Percentiles rank a stretch among this genome's conserved stretches.
Evolutionary conservation across 352 stramenopile genomes (phyloP).

Genomic region (Pythium folliculosum): DNA sequence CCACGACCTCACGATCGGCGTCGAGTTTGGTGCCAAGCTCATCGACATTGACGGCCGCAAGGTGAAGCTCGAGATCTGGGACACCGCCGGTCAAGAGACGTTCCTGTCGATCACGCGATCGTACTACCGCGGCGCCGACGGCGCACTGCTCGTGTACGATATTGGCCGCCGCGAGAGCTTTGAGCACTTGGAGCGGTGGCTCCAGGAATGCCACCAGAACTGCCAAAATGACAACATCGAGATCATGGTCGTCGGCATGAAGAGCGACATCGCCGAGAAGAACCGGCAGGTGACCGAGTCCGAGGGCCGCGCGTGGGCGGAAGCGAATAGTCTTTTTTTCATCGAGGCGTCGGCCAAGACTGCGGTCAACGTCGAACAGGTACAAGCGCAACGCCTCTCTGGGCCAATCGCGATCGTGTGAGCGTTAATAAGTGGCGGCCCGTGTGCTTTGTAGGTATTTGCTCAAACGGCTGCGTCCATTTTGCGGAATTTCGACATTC

Average conservation of each 20-base stretch:
- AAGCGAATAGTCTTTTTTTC: conserved; percentile 70
- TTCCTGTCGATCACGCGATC: conserved; percentile 89
- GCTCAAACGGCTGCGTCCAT: conserved; percentile 72
- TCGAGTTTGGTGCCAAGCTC: conserved; percentile 90
- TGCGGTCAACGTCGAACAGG: conserved; percentile 78
- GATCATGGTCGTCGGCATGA: conserved; percentile 89
- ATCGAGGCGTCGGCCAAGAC: conserved; percentile 87
- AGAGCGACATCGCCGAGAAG: conserved; percentile 62
- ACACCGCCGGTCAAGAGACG: conserved; percentile 89
- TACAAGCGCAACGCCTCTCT: conserved; percentile 16
- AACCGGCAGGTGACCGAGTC: conserved; percentile 67
- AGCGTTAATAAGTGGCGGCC: no score
- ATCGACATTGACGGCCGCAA: conserved; percentile 80
- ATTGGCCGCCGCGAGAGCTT: conserved; percentile 77
- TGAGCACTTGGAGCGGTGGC: conserved; percentile 70
- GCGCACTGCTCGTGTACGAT: conserved; percentile 89
- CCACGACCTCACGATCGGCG: conserved; percentile 91
- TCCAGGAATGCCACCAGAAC: conserved; percentile 86
- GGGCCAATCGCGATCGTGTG: neutral
- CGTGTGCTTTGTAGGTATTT: conserved; percentile 45
- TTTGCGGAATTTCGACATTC: conserved; percentile 73
- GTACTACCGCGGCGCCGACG: conserved; percentile 89
- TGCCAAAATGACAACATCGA: conserved; percentile 83
- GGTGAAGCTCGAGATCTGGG: conserved; percentile 93
- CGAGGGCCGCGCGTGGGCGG: conserved; percentile 66